Evolutionary conservation across 169 alveolate species (phyloP).

Genomic region (Plasmodium billcollinsi): DNA sequence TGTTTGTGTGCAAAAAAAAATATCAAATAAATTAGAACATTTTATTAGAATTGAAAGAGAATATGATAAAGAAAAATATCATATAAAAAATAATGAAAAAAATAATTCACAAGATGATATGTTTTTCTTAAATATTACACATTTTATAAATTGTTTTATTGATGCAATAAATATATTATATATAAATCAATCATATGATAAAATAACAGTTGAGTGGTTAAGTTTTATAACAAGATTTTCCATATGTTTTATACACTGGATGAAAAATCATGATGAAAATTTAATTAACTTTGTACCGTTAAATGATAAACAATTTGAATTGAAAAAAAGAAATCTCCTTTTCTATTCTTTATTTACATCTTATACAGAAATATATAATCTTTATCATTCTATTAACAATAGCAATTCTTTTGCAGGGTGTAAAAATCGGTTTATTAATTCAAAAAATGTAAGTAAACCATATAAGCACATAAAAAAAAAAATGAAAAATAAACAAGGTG

Average conservation of each 20-base stretch:
- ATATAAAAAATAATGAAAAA: neutral
- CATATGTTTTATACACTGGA: constrained; percentile 73
- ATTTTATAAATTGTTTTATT: constrained; percentile 55
- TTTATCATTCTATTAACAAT: constrained; percentile 9
- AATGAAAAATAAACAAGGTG: too few relatives aligned
- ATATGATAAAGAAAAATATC: neutral
- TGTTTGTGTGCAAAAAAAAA: neutral
- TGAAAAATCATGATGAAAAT: constrained; percentile 70
- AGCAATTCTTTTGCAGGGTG: neutral
- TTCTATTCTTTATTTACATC: constrained; percentile 74
- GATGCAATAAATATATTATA: constrained; percentile 67
- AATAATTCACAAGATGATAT: constrained; percentile 12
- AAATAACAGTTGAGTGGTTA: constrained; percentile 74
- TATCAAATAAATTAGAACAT: constrained; percentile 15
- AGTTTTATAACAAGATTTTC: constrained; percentile 75
- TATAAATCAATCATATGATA: constrained; percentile 66
- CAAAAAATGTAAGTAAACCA: too few relatives aligned
- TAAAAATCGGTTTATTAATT: constrained; percentile 6
- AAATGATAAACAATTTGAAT: constrained; percentile 59
- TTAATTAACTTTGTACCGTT: constrained; percentile 33
- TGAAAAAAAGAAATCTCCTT: constrained; percentile 64
- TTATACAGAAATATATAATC: constrained; percentile 41
- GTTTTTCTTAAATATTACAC: constrained; percentile 13
- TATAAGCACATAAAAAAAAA: too few relatives aligned
- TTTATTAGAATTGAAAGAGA: neutral